phyloP scores from a whole-genome alignment of 2,329 filamentous ascomycete species.

The Biscogniauxia sp. region DNA sequence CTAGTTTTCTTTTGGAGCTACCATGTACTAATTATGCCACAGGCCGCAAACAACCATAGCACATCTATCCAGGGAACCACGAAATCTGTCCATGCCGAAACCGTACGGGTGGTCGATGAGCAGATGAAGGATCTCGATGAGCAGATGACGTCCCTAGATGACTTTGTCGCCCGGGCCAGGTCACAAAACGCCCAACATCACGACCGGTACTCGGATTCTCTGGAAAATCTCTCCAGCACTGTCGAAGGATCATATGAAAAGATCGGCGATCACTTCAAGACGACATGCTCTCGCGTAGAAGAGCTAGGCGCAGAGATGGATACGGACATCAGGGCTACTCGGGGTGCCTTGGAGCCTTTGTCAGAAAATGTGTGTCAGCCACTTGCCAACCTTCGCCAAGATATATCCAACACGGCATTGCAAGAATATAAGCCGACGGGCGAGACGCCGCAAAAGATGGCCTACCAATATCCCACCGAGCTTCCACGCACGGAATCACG shows the following conservation, averaged over 20 bases:
- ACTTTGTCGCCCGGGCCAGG: conserved; percentile 81
- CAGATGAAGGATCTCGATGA: conserved; percentile 82
- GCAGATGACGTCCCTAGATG: conserved; percentile 89
- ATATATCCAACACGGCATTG: conserved; percentile 63
- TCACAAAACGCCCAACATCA: conserved; percentile 79
- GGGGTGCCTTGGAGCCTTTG: conserved; percentile 61
- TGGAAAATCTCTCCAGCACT: conserved; percentile 63
- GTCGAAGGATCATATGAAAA: conserved; percentile 72
- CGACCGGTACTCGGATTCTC: conserved; percentile 62
- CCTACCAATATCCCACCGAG: conserved; percentile 76
- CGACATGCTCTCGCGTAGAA: conserved; percentile 65
- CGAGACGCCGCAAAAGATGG: conserved; percentile 75
- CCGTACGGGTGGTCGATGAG: conserved; percentile 82
- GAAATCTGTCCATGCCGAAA: conserved; percentile 85
- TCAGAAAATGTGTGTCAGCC: conserved; percentile 62
- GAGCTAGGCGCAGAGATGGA: conserved; percentile 68
- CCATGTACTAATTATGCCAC: conserved; percentile 24
- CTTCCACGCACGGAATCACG: conserved; percentile 69
- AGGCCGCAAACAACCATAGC: conserved; percentile 75
- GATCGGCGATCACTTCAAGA: conserved; percentile 68
- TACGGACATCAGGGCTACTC: conserved; percentile 55
- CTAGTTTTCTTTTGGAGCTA: conserved; percentile 33
- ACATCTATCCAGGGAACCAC: conserved; percentile 80
- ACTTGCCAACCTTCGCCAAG: conserved; percentile 66
- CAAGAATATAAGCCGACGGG: conserved; percentile 84